Evolutionary conservation across 2,329 filamentous ascomycete genomes (phyloP), one percentile per base, ranked within the genome.

Genomic region (Diaporthe sp.): DNA sequence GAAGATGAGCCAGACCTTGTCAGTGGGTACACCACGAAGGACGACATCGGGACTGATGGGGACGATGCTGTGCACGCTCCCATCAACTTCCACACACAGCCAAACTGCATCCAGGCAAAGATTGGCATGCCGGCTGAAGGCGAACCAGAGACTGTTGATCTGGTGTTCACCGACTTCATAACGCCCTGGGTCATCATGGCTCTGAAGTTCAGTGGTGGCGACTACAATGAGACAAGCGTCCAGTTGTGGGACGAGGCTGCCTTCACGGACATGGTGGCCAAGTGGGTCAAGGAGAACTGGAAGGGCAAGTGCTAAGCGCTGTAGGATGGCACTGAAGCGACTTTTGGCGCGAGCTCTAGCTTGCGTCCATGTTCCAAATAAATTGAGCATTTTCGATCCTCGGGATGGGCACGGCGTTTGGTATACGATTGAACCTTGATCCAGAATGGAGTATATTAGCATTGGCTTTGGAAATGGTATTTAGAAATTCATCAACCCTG

Each of bases 131-230:
- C 92, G 2, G 77, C 81, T 0, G 79, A 84, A 13, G 85, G 82
- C 8, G 86, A 90, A 22, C 94, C 95, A 0, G 90, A 94, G 71
- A 92, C 85, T 0, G 95, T 99, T 0, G 96, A 98, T 82, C 83
- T 99, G 10, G 92, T 98, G 19, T 99, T 97, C 81, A 91, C 98
- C 75, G 95, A 98, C 82, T 99, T 98, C 82, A 92, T 98, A 49
- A 90, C 97, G 84, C 92, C 92, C 13, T 97, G 94, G 90, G 86
- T 98, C 53, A 84, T 98, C 25, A 85, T 93, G 15, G 95, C 95
- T 3, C 86, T 98, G 77, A 91, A 92, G 78, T 88, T 90, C 77
- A 85, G 85, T 37, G 90, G 90, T 0, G 87, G 87, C 1, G 86
- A 88, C 37, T 92, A 89, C 74, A 83, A 77, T 31, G 81, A 83